phyloP scores from a whole-genome alignment of 2,329 filamentous ascomycete genomes.

The Sporothrix brunneoviolacea region DNA sequence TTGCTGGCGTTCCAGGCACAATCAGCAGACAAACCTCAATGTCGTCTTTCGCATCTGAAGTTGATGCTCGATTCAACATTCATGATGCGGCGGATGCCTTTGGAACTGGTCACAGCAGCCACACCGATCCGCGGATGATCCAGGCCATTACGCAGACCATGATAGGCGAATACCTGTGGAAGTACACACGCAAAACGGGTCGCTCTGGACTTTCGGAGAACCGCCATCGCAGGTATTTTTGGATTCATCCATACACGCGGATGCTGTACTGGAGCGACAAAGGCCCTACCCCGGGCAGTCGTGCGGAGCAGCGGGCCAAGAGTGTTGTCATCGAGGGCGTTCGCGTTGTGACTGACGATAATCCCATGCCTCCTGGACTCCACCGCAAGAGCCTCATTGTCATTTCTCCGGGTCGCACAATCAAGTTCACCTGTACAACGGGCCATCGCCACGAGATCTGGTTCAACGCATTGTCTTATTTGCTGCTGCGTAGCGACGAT shows the following conservation, averaged over 20 bases:
- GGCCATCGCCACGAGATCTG: constrained; percentile 94
- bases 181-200: constrained; percentile 94
- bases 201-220: constrained; percentile 82
- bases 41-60: constrained; percentile 90
- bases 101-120: constrained; percentile 55
- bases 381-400: constrained; percentile 92
- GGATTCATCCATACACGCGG: constrained; percentile 95
- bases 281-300: constrained; percentile 73
- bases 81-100: constrained; percentile 42
- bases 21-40: constrained; percentile 70
- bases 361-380: constrained; percentile 87
- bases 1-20: neutral
- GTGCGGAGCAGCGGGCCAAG: constrained; percentile 70
- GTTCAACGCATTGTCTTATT: constrained; percentile 94
- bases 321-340: constrained; percentile 92
- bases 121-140: constrained; percentile 94
- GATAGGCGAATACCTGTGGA: constrained; percentile 99
- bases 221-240: constrained; percentile 92
- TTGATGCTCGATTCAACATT: constrained; percentile 86
- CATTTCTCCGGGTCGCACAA: constrained; percentile 75
- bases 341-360: constrained; percentile 86
- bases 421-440: constrained; percentile 93
- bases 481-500: constrained; percentile 66
- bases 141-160: constrained; percentile 98
- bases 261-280: constrained; percentile 95